Conservation (phyloP, 306 rosid species). For the Cajanus cajan region DNA sequence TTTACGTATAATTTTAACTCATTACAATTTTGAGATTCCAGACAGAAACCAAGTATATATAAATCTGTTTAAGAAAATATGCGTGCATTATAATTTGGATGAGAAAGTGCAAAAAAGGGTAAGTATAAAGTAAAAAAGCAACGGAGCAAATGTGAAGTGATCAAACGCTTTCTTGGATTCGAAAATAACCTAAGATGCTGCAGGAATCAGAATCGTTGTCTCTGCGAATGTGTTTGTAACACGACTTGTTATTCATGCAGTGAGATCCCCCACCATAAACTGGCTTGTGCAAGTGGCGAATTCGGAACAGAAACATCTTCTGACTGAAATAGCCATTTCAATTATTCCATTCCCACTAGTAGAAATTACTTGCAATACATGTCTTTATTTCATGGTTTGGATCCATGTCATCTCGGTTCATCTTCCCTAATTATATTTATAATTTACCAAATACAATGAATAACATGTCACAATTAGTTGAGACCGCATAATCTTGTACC, state of each 20-base stretch:
- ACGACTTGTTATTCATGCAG: conserved; percentile 3
- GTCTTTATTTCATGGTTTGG: no score
- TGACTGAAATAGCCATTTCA: not conserved
- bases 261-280: not conserved
- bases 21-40: not conserved
- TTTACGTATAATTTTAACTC: not conserved
- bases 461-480: no score
- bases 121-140: not conserved
- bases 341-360: not conserved
- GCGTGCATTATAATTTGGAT: not conserved
- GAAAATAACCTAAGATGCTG: not conserved
- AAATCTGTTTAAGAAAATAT: not conserved
- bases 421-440: no score
- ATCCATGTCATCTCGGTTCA: no score
- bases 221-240: not conserved
- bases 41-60: not conserved
- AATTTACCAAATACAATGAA: no score
- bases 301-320: not conserved
- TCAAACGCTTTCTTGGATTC: not conserved
- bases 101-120: not conserved
- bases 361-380: no score
- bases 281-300: not conserved
- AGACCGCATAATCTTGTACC: no score
- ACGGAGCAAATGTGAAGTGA: not conserved
- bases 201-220: not conserved